phyloP scores from a whole-genome alignment of 495 filamentous ascomycete species.

The Xylaria acuta region DNA sequence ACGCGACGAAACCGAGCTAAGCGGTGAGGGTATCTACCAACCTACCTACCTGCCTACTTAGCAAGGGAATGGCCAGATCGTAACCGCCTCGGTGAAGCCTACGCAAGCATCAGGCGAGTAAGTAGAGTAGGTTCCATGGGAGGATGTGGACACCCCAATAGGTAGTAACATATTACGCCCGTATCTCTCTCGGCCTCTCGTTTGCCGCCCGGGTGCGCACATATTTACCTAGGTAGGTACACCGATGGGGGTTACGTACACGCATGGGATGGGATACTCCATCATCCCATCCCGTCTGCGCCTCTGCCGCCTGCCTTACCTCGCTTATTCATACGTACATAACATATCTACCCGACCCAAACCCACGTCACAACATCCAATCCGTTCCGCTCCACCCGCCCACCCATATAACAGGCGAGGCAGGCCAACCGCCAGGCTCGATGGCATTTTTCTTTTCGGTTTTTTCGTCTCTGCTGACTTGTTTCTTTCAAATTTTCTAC shows the following conservation, averaged over 20 bases:
- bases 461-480: not conserved
- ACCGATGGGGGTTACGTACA: conserved; percentile 6
- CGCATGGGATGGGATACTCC: not conserved
- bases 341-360: conserved; percentile 17
- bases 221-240: conserved; percentile 3
- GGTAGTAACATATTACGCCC: conserved; percentile 4
- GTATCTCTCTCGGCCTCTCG: not conserved
- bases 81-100: not conserved
- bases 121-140: no score
- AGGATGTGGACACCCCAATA: not conserved
- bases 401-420: conserved; percentile 18
- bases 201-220: conserved; percentile 1
- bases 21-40: conserved; percentile 13
- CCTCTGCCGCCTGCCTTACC: conserved; percentile 19
- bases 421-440: not conserved
- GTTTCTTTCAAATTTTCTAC: not conserved
- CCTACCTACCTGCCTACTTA: no score
- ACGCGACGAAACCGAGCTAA: not conserved
- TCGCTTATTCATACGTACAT: conserved; percentile 15
- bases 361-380: conserved; percentile 4
- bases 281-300: conserved; percentile 7
- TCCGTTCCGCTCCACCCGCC: conserved; percentile 20
- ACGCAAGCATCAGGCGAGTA: not conserved
- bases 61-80: not conserved
- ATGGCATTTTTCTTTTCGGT: not conserved